Percentiles rank a stretch among this genome's conserved stretches.
These are phyloP conservation scores for Lolium rigidum DNA, from an alignment of 176 grass and related monocot genomes.

Conservation along the genomic window DNA sequence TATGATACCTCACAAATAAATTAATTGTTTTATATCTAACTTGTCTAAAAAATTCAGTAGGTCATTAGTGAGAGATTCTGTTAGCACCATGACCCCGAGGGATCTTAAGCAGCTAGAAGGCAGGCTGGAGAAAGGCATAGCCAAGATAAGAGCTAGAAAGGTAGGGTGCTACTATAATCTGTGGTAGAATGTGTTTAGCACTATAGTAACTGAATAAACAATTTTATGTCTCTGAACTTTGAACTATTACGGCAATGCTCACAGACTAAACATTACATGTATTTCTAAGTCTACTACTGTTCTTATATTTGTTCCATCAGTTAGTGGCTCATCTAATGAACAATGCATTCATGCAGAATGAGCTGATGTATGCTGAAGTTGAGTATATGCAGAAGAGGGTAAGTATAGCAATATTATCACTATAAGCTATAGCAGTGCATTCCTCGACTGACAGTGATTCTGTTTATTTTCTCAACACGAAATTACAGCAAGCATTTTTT, in stretches of 20 bases:
- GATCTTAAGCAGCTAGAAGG: conserved; percentile 77
- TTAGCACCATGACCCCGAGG: conserved; percentile 54
- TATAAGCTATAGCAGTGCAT: not conserved
- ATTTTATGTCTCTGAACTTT: not conserved
- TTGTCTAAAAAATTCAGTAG: conserved; percentile 48
- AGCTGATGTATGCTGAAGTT: conserved; percentile 68
- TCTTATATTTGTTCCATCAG: not conserved
- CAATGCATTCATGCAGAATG: conserved; percentile 62
- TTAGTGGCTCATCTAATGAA: not conserved
- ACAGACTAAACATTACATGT: too few species aligned
- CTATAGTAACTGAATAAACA: not conserved
- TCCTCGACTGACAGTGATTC: not conserved
- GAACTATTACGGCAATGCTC: too few species aligned
- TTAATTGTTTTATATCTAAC: conserved; percentile 8
- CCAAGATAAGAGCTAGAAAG: conserved; percentile 91
- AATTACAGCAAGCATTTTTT: not conserved
- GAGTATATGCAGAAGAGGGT: conserved; percentile 74
- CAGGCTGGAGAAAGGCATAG: conserved; percentile 73
- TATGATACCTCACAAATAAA: not conserved
- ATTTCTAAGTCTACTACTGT: not conserved
- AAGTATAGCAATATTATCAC: conserved; percentile 6
- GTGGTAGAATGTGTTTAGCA: not conserved
- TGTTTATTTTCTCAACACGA: not conserved
- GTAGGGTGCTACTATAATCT: conserved; percentile 43
- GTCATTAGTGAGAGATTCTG: conserved; percentile 62